These are phyloP conservation scores for Globisporangium viniferum DNA, from an alignment of 352 stramenopile genomes.

Conservation along the genomic window DNA sequence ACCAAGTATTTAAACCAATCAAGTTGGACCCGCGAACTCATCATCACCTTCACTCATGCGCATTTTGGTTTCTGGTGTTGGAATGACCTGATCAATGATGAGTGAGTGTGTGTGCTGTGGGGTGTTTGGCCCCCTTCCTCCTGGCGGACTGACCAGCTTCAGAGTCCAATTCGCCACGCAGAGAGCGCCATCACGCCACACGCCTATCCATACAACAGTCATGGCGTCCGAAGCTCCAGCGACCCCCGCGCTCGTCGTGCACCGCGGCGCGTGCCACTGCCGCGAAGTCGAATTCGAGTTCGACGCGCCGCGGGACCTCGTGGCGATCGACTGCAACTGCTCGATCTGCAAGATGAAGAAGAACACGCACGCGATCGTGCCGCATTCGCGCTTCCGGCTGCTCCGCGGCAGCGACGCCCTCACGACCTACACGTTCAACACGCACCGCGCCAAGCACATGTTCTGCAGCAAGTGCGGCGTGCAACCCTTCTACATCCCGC, in stretches of 20 bases:
- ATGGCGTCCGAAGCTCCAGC: neutral
- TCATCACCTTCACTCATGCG: neutral
- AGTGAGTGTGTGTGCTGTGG: neutral
- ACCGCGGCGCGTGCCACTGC: slow-evolving; percentile 72
- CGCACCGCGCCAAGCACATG: slow-evolving; percentile 66
- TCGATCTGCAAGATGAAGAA: slow-evolving; percentile 82
- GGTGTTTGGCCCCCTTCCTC: neutral
- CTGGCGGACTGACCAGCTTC: neutral
- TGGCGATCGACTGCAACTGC: slow-evolving; percentile 81
- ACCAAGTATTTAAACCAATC: too few species aligned
- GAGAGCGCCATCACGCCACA: neutral
- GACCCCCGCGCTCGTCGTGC: slow-evolving; percentile 22
- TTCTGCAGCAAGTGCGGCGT: slow-evolving; percentile 83
- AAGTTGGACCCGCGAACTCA: too few species aligned
- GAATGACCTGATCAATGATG: neutral
- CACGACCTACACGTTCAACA: slow-evolving; percentile 85
- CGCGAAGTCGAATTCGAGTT: slow-evolving; percentile 67
- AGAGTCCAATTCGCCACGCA: neutral
- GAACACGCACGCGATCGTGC: slow-evolving; percentile 73
- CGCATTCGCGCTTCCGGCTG: slow-evolving; percentile 49
- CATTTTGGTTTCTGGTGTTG: neutral
- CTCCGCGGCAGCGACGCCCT: slow-evolving; percentile 41
- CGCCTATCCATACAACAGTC: neutral
- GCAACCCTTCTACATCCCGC: slow-evolving; percentile 76
- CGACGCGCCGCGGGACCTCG: slow-evolving; percentile 44